Percentiles rank a stretch among this genome's conserved stretches.
These are phyloP conservation scores for Quercus tomentella DNA, from an alignment of 331 rosid genomes.

Conservation along the genomic window DNA sequence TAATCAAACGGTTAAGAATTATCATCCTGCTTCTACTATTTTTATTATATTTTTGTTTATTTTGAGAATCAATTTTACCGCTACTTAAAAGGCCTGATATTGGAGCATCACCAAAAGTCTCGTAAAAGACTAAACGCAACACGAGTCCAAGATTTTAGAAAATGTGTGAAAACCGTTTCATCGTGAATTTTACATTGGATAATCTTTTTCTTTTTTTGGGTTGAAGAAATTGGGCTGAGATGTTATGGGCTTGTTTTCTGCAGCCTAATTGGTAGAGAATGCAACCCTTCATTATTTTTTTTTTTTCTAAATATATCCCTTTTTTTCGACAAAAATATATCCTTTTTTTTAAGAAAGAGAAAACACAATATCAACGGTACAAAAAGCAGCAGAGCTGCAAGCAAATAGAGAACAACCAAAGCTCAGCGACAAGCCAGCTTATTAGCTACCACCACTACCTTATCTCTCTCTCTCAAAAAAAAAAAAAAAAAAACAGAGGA, in stretches of 20 bases:
- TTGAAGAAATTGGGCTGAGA: background rate
- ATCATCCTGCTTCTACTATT: background rate
- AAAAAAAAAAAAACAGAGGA: rapidly evolving
- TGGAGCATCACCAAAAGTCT: background rate
- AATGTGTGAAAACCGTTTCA: background rate
- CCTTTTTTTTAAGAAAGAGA: too few relatives aligned
- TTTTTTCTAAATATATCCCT: too few relatives aligned
- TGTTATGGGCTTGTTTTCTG: background rate
- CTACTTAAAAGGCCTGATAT: background rate
- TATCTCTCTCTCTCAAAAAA: too few relatives aligned
- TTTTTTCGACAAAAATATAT: too few relatives aligned
- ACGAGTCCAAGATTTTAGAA: background rate
- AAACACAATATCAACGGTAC: too few relatives aligned
- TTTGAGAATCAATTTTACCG: background rate
- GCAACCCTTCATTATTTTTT: too few relatives aligned
- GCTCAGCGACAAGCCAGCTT: too few relatives aligned
- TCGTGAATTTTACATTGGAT: background rate
- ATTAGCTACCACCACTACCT: too few relatives aligned
- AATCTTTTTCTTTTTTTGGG: background rate
- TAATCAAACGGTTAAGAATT: background rate
- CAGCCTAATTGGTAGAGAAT: background rate
- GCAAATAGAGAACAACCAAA: too few relatives aligned
- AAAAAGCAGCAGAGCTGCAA: too few relatives aligned
- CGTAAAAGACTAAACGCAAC: background rate
- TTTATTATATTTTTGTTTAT: background rate